Percentiles rank a stretch among this genome's conserved stretches.
phyloP scores from a whole-genome alignment of 2,329 filamentous ascomycete genomes.

The Trichoderma sp. region DNA sequence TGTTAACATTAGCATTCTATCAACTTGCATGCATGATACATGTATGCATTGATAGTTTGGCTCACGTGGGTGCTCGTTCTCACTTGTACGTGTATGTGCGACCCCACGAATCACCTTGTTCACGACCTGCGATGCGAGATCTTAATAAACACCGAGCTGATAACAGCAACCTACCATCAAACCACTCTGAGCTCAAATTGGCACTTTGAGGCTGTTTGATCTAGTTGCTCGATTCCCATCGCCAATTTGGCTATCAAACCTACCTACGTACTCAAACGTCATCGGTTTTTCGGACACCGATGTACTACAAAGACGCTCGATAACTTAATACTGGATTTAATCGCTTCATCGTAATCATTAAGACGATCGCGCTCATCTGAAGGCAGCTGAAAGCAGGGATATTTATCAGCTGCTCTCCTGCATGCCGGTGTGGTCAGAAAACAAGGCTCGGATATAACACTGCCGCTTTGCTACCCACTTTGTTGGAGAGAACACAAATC shows the following conservation, averaged over 20 bases:
- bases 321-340: neutral
- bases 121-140: neutral
- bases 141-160: neutral
- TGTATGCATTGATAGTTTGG: neutral
- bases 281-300: neutral
- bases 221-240: neutral
- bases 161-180: neutral
- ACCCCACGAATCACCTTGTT: neutral
- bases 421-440: neutral
- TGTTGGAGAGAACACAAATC: neutral
- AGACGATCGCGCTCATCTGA: neutral
- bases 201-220: neutral
- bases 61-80: neutral
- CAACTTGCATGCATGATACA: neutral
- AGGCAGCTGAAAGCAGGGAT: neutral
- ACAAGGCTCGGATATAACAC: neutral
- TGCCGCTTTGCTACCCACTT: neutral
- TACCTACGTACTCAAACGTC: neutral
- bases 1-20: neutral
- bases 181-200: neutral
- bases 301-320: neutral
- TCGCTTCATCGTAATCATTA: neutral
- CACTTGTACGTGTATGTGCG: neutral
- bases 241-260: neutral
- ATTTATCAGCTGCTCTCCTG: neutral